Evolutionary conservation across 257 asterid genomes (phyloP).

Genomic region (Solanum clarkiae): DNA sequence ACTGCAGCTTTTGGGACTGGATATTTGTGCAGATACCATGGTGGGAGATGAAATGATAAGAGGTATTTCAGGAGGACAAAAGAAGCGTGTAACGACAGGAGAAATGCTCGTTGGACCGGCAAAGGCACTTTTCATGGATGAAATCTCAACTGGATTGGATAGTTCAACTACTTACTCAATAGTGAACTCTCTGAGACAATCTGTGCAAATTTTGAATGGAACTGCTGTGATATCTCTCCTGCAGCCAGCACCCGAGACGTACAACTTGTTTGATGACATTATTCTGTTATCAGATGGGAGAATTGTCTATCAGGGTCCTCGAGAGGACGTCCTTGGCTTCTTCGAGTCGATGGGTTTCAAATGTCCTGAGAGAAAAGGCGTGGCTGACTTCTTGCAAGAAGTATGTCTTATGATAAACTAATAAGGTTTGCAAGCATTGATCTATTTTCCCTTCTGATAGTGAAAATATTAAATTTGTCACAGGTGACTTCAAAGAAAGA

Average conservation of each 20-base stretch:
- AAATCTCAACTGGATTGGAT: constrained; percentile 50
- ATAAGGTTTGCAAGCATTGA: neutral
- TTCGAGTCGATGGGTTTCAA: constrained; percentile 33
- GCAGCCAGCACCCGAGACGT: constrained; percentile 51
- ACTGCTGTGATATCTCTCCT: constrained; percentile 38
- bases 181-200: constrained; percentile 24
- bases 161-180: constrained; percentile 41
- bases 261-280: constrained; percentile 36
- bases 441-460: neutral
- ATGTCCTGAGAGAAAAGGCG: constrained; percentile 47
- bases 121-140: constrained; percentile 49
- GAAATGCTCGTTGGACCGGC: constrained; percentile 52
- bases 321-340: constrained; percentile 31
- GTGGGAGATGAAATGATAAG: constrained; percentile 38
- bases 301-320: constrained; percentile 41
- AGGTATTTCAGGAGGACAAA: constrained; percentile 48
- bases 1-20: constrained; percentile 38
- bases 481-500: constrained; percentile 47
- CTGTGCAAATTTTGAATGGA: constrained; percentile 35
- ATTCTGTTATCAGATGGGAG: constrained; percentile 29
- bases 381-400: constrained; percentile 52
- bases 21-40: constrained; percentile 33
- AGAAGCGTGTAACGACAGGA: constrained; percentile 38
- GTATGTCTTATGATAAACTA: constrained; percentile 1
- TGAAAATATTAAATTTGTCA: neutral